These are phyloP conservation scores for Viridothelium virens DNA, from an alignment of 495 filamentous ascomycete genomes.

Conservation along the genomic window DNA sequence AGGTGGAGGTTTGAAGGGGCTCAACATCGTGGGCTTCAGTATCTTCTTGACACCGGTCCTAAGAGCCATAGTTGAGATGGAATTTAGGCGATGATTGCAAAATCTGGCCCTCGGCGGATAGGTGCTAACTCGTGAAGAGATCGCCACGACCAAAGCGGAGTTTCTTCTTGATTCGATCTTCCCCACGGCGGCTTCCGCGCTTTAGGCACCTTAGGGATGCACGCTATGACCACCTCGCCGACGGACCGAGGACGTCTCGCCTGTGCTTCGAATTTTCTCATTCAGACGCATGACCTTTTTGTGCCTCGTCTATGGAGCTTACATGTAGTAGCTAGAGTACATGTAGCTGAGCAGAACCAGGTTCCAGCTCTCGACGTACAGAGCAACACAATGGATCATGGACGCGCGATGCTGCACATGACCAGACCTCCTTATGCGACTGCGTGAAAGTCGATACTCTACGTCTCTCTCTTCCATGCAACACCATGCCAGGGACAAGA, in stretches of 20 bases:
- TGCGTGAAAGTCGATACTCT: no score
- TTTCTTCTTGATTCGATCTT: constrained; percentile 1
- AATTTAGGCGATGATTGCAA: not conserved
- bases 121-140: not conserved
- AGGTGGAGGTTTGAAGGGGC: not conserved
- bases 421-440: no score
- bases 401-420: no score
- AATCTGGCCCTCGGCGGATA: not conserved
- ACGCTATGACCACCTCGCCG: not conserved
- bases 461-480: not conserved
- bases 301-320: no score
- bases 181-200: constrained; percentile 1
- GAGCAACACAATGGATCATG: no score
- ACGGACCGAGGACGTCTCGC: not conserved
- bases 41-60: no score
- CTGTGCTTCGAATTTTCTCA: not conserved
- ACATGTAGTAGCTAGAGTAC: not conserved
- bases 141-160: not conserved
- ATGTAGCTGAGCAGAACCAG: not conserved
- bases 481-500: not conserved
- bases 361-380: not conserved
- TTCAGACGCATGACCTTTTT: not conserved
- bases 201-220: not conserved
- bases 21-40: not conserved
- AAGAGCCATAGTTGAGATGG: no score